Conservation (phyloP, 1,284 basidiomycete genomes). For the Stygiomarasmius scandens region DNA sequence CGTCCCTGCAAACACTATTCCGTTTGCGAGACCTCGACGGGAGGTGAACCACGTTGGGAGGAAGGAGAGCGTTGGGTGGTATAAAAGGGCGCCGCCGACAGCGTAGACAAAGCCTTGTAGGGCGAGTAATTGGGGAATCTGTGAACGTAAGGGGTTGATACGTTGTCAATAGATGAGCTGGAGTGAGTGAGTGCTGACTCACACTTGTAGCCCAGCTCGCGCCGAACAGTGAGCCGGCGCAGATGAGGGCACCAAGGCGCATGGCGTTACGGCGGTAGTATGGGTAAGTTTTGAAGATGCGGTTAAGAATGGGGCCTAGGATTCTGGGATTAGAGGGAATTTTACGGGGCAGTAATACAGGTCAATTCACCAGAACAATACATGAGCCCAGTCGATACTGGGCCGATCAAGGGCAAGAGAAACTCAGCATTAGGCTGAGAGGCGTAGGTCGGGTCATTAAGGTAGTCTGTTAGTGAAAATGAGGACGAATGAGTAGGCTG, state of each 20-base stretch:
- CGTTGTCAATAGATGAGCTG: not conserved
- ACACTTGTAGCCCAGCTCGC: slow-evolving; percentile 38
- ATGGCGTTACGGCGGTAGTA: slow-evolving; percentile 28
- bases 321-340: not conserved
- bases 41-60: slow-evolving; percentile 47
- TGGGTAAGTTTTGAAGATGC: slow-evolving; percentile 32
- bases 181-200: too few relatives aligned
- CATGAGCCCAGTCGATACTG: slow-evolving; percentile 13
- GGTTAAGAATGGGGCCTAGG: slow-evolving; percentile 28
- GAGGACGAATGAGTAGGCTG: too few relatives aligned
- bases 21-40: slow-evolving; percentile 42
- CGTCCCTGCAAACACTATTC: slow-evolving; percentile 43
- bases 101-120: slow-evolving; percentile 43
- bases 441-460: slow-evolving; percentile 8
- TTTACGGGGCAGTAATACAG: slow-evolving; percentile 28
- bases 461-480: slow-evolving; percentile 22
- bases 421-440: slow-evolving; percentile 7
- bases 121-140: slow-evolving; percentile 36
- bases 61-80: slow-evolving; percentile 38
- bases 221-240: slow-evolving; percentile 32
- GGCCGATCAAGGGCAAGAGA: slow-evolving; percentile 14
- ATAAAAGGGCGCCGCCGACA: slow-evolving; percentile 40
- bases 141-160: too few relatives aligned
- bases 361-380: slow-evolving; percentile 35
- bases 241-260: slow-evolving; percentile 34